Evolutionary conservation across 2,329 filamentous ascomycete species (phyloP).

Genomic region (Aspergillus oerlinghausenensis): DNA sequence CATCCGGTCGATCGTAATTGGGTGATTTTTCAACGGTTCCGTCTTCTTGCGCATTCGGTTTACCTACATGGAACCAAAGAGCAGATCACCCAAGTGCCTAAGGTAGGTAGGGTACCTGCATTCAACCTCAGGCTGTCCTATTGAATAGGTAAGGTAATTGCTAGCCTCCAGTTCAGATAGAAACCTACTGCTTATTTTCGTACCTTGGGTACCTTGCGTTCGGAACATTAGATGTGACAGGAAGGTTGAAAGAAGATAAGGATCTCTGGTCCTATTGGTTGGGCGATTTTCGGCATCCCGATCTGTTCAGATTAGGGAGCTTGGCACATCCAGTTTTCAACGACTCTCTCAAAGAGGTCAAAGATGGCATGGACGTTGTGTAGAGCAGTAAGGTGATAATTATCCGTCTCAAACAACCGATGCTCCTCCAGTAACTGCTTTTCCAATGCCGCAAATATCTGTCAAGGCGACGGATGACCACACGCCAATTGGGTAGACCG

Average conservation of each 20-base stretch:
- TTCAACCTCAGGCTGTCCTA: not conserved
- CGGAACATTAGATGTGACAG: not conserved
- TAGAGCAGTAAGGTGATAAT: not conserved
- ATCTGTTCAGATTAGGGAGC: conserved; percentile 6
- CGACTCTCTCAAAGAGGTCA: not conserved
- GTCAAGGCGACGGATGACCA: not conserved
- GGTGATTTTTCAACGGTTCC: not conserved
- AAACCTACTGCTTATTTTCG: too few relatives aligned
- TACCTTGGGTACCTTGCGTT: not conserved
- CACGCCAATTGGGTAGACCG: not conserved
- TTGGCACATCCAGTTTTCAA: conserved; percentile 4
- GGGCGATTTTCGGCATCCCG: conserved; percentile 18
- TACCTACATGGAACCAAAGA: not conserved
- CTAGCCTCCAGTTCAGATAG: not conserved
- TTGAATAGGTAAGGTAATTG: not conserved
- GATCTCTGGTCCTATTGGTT: conserved; percentile 18
- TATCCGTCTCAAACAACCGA: not conserved
- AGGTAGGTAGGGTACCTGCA: not conserved
- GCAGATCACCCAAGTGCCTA: too few relatives aligned
- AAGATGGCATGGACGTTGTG: not conserved
- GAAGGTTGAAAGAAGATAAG: conserved; percentile 22
- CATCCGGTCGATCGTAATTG: not conserved
- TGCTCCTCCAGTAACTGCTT: not conserved
- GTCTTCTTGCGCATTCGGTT: not conserved
- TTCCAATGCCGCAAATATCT: not conserved